Evolutionary conservation across 805 yeast species (phyloP).

Genomic region (Blastobotrys attinorum): DNA sequence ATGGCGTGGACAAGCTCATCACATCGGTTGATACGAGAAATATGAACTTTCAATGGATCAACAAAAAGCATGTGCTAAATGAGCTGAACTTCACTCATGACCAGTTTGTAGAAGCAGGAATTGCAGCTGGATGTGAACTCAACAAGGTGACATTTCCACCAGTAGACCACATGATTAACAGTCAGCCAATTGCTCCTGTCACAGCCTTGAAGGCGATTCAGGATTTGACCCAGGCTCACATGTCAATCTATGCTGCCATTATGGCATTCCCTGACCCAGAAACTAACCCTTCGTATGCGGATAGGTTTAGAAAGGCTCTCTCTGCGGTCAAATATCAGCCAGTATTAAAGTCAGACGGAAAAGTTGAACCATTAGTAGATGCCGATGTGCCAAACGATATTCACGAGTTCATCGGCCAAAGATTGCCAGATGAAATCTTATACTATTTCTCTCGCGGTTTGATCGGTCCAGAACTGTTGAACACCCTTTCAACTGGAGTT

Average conservation of each 20-base stretch:
- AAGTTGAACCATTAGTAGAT: constrained; percentile 51
- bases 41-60: constrained; percentile 61
- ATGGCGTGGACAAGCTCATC: constrained; percentile 63
- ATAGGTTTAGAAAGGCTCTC: constrained; percentile 57
- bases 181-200: constrained; percentile 16
- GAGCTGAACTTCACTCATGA: constrained; percentile 54
- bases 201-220: constrained; percentile 21
- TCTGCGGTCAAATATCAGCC: constrained; percentile 68
- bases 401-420: constrained; percentile 73
- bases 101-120: constrained; percentile 66
- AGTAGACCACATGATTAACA: constrained; percentile 24
- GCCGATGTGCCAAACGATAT: constrained; percentile 64
- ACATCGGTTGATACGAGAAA: constrained; percentile 59
- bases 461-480: constrained; percentile 53
- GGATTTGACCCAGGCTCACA: constrained; percentile 22
- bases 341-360: constrained; percentile 59
- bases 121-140: constrained; percentile 70
- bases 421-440: constrained; percentile 77
- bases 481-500: constrained; percentile 52
- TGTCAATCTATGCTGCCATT: constrained; percentile 25
- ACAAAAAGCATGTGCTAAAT: constrained; percentile 45
- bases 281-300: constrained; percentile 27
- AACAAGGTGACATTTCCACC: constrained; percentile 58
- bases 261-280: constrained; percentile 18
- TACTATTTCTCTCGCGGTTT: constrained; percentile 78